A percentile compares a stretch with the other conserved stretches of the same genome.
phyloP scores from a whole-genome alignment of 805 yeast species.

The Torulaspora delbrueckii region DNA sequence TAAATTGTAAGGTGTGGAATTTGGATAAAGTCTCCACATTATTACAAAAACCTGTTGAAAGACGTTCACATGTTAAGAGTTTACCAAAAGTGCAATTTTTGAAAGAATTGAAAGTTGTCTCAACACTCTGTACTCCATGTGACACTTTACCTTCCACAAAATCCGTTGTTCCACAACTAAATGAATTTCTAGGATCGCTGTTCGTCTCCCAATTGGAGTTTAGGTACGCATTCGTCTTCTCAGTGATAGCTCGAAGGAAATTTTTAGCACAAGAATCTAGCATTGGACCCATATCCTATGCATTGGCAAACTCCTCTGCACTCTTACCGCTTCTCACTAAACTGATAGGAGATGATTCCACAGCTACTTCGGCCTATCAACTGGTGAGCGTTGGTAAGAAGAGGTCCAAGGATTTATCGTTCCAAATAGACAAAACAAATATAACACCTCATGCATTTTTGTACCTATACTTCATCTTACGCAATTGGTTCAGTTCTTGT shows the following conservation, averaged over 20 bases:
- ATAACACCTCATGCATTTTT: conserved; percentile 24
- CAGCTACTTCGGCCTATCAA: conserved; percentile 25
- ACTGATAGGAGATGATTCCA: conserved; percentile 18
- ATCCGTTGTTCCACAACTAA: conserved; percentile 16
- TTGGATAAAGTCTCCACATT: conserved; percentile 12
- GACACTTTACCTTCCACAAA: neutral
- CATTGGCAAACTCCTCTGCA: conserved; percentile 21
- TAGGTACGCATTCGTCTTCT: conserved; percentile 35
- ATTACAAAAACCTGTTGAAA: conserved; percentile 13
- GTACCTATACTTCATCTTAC: conserved; percentile 31
- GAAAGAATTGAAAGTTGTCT: conserved; percentile 2
- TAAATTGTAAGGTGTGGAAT: conserved; percentile 16
- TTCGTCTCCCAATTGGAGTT: conserved; percentile 35
- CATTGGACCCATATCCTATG: conserved; percentile 29
- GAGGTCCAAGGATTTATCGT: conserved; percentile 4
- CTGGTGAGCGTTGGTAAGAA: conserved; percentile 7
- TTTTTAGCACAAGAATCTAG: conserved; percentile 21
- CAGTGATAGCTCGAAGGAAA: conserved; percentile 20
- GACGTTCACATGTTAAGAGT: conserved; percentile 8
- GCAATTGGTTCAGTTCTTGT: conserved; percentile 21
- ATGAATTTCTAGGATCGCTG: conserved; percentile 28
- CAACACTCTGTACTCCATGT: conserved; percentile 2
- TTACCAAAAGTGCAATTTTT: conserved; percentile 7
- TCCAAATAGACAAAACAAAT: neutral
- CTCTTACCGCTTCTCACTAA: conserved; percentile 24